Percentiles rank a stretch among this genome's conserved stretches.
These are phyloP conservation scores for Picea abies DNA, from an alignment of 83 land plant genomes.

Conservation along the genomic window DNA sequence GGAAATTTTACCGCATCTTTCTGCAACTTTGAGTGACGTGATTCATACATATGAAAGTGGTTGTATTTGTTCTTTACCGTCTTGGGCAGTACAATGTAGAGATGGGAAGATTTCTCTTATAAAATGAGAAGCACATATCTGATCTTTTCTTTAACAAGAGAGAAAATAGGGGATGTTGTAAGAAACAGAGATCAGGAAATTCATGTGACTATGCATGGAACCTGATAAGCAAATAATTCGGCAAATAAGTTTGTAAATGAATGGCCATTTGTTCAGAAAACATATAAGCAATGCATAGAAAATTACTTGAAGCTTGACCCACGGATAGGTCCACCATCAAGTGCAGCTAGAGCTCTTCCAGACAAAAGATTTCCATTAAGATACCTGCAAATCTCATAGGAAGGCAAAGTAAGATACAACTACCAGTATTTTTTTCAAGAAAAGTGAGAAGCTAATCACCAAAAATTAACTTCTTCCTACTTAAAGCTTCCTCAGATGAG, in stretches of 20 bases:
- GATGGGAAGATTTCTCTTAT: too few relatives aligned
- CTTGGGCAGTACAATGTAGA: too few relatives aligned
- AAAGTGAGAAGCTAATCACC: background rate
- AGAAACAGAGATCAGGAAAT: background rate
- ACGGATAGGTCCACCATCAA: constrained; percentile 66
- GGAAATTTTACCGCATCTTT: too few relatives aligned
- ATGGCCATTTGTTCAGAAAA: background rate
- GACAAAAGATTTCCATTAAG: constrained; percentile 71
- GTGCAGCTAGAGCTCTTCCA: constrained; percentile 70
- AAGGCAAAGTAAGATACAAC: background rate
- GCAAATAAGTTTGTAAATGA: background rate
- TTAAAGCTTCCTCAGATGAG: constrained; percentile 54
- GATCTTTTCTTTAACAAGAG: too few relatives aligned
- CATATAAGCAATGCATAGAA: background rate
- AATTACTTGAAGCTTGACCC: constrained; percentile 83
- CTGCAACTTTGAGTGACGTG: too few relatives aligned
- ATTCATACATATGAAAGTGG: too few relatives aligned
- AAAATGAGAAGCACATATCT: too few relatives aligned
- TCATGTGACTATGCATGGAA: background rate
- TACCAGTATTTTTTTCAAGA: constrained; percentile 9
- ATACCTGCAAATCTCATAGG: constrained; percentile 33
- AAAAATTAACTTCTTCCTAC: constrained; percentile 10
- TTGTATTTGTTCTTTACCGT: too few relatives aligned
- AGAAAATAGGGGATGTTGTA: background rate
- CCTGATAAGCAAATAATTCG: background rate